Percentiles rank a stretch among this genome's conserved stretches.
Evolutionary conservation across 768 basidiomycete genomes (phyloP).

Genomic region (Suillus alpinus): DNA sequence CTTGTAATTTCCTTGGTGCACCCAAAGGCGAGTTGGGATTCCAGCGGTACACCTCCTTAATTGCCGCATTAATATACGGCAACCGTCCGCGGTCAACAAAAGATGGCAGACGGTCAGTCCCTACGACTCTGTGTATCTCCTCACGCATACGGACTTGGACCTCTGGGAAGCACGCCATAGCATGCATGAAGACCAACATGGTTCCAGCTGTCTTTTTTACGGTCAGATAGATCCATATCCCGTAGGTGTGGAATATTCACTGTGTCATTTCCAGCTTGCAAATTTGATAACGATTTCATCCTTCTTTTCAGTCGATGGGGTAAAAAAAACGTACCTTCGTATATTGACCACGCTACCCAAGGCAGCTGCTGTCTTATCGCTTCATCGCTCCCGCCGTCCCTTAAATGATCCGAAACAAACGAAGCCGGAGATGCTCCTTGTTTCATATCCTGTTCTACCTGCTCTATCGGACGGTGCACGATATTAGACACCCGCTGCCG

Average conservation of each 20-base stretch:
- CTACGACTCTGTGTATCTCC: conserved; percentile 48
- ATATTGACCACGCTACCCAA: conserved; percentile 9
- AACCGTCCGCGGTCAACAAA: conserved; percentile 40
- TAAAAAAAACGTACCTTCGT: conserved; percentile 5
- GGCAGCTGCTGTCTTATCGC: neutral
- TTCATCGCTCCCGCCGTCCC: neutral
- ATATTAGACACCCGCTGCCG: neutral
- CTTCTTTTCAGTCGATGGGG: neutral
- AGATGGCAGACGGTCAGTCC: conserved; percentile 37
- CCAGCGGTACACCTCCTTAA: conserved; percentile 24
- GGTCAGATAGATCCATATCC: neutral
- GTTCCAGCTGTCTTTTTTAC: conserved; percentile 1
- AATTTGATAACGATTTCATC: neutral
- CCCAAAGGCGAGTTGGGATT: conserved; percentile 11
- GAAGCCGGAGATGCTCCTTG: conserved; percentile 2
- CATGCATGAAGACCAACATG: conserved; percentile 6
- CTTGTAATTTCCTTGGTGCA: conserved; percentile 10
- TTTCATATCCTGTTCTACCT: conserved; percentile 6
- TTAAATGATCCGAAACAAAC: conserved; percentile 4
- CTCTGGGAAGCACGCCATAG: conserved; percentile 5
- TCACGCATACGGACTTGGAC: conserved; percentile 1
- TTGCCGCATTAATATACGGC: conserved; percentile 33
- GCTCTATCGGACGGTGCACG: conserved; percentile 5
- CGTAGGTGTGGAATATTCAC: neutral
- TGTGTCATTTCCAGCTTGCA: conserved; percentile 3